These are phyloP conservation scores for Penicillium samsonianum DNA, from an alignment of 495 filamentous ascomycete genomes.

Conservation along the genomic window DNA sequence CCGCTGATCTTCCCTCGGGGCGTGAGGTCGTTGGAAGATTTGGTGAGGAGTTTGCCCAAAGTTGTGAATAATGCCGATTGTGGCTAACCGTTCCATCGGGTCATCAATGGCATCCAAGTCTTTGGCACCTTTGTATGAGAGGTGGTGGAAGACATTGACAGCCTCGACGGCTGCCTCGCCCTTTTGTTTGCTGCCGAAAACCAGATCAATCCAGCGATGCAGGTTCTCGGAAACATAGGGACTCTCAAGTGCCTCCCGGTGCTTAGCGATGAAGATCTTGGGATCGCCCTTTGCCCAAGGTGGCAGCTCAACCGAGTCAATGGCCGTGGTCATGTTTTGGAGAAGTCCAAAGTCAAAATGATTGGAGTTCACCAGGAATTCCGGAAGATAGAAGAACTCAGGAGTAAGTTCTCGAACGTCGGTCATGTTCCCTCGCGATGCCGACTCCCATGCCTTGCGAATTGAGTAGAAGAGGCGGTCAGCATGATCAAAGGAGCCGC, in stretches of 20 bases:
- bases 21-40: slow-evolving; percentile 81
- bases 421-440: slow-evolving; percentile 84
- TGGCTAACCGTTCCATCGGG: slow-evolving; percentile 76
- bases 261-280: slow-evolving; percentile 91
- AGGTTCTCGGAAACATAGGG: slow-evolving; percentile 88
- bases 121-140: slow-evolving; percentile 91
- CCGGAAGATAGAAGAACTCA: slow-evolving; percentile 95
- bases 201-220: slow-evolving; percentile 93
- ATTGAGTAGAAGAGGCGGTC: slow-evolving; percentile 95
- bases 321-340: slow-evolving; percentile 73
- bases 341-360: slow-evolving; percentile 87
- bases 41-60: slow-evolving; percentile 98
- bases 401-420: slow-evolving; percentile 93
- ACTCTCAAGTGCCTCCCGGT: slow-evolving; percentile 91
- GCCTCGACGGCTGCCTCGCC: slow-evolving; percentile 90
- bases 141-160: slow-evolving; percentile 92
- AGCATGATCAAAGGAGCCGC: slow-evolving; percentile 93
- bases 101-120: slow-evolving; percentile 92
- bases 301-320: slow-evolving; percentile 82
- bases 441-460: slow-evolving; percentile 85
- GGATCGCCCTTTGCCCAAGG: slow-evolving; percentile 98
- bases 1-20: slow-evolving; percentile 63
- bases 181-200: slow-evolving; percentile 94
- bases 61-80: slow-evolving; percentile 96
- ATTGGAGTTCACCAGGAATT: slow-evolving; percentile 90